Conservation (phyloP, 202 grass and related monocot species). For the Alloteropsis angusta region DNA sequence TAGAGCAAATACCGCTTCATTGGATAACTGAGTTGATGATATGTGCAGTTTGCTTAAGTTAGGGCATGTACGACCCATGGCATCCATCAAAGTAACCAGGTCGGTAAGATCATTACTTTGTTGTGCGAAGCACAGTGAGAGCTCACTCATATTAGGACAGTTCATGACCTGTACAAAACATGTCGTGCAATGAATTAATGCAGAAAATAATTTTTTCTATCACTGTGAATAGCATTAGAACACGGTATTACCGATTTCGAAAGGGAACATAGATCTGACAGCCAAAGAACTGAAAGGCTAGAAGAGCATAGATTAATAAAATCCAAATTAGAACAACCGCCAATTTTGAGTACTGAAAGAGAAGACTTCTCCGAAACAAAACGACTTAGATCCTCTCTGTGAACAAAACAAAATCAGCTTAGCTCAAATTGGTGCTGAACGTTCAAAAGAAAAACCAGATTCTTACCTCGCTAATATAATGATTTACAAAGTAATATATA, state of each 20-base stretch:
- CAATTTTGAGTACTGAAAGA: conserved; percentile 61
- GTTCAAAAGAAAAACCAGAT: not conserved
- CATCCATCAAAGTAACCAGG: conserved; percentile 62
- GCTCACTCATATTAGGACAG: conserved; percentile 72
- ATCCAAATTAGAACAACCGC: conserved; percentile 66
- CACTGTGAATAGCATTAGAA: too few relatives aligned
- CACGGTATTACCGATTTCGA: conserved; percentile 78
- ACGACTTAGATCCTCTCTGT: conserved; percentile 56
- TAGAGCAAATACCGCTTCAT: conserved; percentile 70
- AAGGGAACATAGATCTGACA: conserved; percentile 67
- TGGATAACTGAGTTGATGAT: conserved; percentile 58
- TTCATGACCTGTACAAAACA: too few relatives aligned
- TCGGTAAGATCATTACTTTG: conserved; percentile 73
- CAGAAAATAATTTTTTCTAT: too few relatives aligned
- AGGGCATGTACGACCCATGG: conserved; percentile 59
- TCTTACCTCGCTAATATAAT: not conserved
- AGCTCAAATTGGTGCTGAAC: conserved; percentile 14
- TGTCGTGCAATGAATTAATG: too few relatives aligned
- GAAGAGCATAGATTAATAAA: conserved; percentile 70
- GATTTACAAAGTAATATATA: conserved; percentile 3
- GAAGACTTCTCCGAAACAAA: conserved; percentile 70
- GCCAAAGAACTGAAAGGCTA: conserved; percentile 62
- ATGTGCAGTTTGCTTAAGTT: conserved; percentile 67
- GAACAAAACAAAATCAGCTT: conserved; percentile 24
- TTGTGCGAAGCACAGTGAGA: conserved; percentile 55